phyloP scores from a whole-genome alignment of 371 early-diverging fungal species.

The Smittium culicis region DNA sequence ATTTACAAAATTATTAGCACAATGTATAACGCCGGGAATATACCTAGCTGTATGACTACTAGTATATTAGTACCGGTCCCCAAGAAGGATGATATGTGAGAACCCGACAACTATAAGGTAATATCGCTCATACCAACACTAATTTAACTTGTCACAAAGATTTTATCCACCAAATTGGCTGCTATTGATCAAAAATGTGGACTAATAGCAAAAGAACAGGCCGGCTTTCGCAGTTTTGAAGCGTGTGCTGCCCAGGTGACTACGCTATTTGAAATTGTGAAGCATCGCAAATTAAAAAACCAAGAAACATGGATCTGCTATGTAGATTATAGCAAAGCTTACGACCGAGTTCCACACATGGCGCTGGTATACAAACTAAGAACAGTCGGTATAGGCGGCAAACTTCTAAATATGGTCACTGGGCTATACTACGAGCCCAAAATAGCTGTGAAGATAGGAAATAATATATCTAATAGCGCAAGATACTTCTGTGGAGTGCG shows the following conservation, averaged over 20 bases:
- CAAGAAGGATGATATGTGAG: conserved; percentile 1
- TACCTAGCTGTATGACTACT: background rate
- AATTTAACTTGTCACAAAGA: background rate
- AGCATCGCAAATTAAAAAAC: background rate
- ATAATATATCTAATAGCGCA: background rate
- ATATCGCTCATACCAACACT: conserved; percentile 2
- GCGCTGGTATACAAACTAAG: background rate
- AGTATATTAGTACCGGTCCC: conserved; percentile 4
- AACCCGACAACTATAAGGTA: conserved; percentile 6
- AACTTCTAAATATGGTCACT: background rate
- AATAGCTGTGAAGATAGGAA: background rate
- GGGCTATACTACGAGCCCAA: conserved; percentile 5
- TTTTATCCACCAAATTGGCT: background rate
- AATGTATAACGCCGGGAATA: background rate
- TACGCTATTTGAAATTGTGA: conserved; percentile 3
- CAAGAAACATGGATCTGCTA: conserved; percentile 4
- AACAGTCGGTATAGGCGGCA: background rate
- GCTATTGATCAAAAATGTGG: background rate
- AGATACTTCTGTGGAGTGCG: conserved; percentile 1
- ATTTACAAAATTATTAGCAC: background rate
- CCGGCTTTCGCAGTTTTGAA: conserved; percentile 6
- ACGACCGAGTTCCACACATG: background rate
- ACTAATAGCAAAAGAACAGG: conserved; percentile 1
- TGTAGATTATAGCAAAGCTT: conserved; percentile 4
- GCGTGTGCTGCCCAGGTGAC: conserved; percentile 6